These are phyloP conservation scores for Neopestalotiopsis rosae DNA, from an alignment of 2,329 filamentous ascomycete genomes.

Conservation along the genomic window DNA sequence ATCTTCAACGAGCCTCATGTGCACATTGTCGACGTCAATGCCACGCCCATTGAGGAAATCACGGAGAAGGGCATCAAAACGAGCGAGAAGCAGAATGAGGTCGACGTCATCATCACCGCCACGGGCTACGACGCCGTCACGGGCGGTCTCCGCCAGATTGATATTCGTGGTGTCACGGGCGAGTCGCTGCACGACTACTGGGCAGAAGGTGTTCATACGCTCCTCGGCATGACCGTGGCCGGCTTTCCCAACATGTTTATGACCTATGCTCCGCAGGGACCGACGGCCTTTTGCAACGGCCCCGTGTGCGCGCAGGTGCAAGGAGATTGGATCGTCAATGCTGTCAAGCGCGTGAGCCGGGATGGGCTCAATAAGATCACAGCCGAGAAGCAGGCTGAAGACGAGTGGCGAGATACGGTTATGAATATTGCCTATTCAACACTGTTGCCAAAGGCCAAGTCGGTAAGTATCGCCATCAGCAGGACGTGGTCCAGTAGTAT, in stretches of 20 bases:
- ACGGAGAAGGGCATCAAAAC: slow-evolving; percentile 28
- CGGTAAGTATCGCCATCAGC: slow-evolving; percentile 32
- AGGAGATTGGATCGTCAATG: slow-evolving; percentile 41
- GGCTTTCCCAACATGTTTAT: slow-evolving; percentile 53
- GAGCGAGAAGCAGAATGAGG: slow-evolving; percentile 21
- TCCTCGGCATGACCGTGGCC: slow-evolving; percentile 44
- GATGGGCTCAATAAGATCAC: slow-evolving; percentile 37
- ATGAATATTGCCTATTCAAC: slow-evolving; percentile 32
- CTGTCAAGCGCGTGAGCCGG: slow-evolving; percentile 35
- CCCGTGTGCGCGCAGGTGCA: slow-evolving; percentile 45
- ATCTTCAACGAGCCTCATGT: slow-evolving; percentile 37
- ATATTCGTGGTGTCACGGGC: slow-evolving; percentile 38
- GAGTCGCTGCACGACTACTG: slow-evolving; percentile 38
- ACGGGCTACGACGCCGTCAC: slow-evolving; percentile 49
- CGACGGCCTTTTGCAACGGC: slow-evolving; percentile 43
- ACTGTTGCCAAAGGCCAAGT: slow-evolving; percentile 36
- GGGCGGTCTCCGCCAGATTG: slow-evolving; percentile 43
- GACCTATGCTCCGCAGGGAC: slow-evolving; percentile 45
- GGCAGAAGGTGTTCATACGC: slow-evolving; percentile 35
- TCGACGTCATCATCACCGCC: slow-evolving; percentile 39
- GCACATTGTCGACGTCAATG: slow-evolving; percentile 33
- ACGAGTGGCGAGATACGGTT: slow-evolving; percentile 36
- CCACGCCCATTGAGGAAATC: slow-evolving; percentile 24
- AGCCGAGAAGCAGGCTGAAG: slow-evolving; percentile 32
- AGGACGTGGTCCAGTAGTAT: too few relatives aligned